Evolutionary conservation across 2,329 filamentous ascomycete genomes (phyloP).

Genomic region (Teratosphaeria destructans): DNA sequence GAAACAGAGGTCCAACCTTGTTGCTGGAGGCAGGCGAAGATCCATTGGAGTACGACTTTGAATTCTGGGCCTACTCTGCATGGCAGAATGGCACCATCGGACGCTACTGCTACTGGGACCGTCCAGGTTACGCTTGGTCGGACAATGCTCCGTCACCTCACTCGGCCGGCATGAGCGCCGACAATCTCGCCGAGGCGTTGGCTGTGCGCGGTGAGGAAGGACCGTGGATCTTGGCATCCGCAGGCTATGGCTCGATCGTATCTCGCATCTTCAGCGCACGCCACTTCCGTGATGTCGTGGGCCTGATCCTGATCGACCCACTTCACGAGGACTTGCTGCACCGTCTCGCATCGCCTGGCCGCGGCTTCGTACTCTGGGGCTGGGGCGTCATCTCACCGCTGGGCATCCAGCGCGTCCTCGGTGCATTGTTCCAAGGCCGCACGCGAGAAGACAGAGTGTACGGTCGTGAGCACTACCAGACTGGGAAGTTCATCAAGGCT

Average conservation of each 20-base stretch:
- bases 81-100: conserved; percentile 70
- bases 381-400: conserved; percentile 78
- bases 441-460: conserved; percentile 75
- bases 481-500: conserved; percentile 75
- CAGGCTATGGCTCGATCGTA: conserved; percentile 79
- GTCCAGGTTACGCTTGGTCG: conserved; percentile 77
- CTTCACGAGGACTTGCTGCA: conserved; percentile 78
- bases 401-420: conserved; percentile 68
- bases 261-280: conserved; percentile 83
- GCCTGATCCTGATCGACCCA: conserved; percentile 76
- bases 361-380: conserved; percentile 78
- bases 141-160: conserved; percentile 91
- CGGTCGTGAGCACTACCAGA: conserved; percentile 67
- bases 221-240: conserved; percentile 79
- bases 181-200: conserved; percentile 78
- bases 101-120: conserved; percentile 91
- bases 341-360: conserved; percentile 53
- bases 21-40: conserved; percentile 75
- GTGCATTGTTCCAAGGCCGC: conserved; percentile 72
- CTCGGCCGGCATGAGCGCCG: conserved; percentile 84
- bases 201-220: conserved; percentile 70
- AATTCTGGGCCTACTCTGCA: conserved; percentile 66
- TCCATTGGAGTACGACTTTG: conserved; percentile 68
- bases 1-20: conserved; percentile 54
- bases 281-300: conserved; percentile 62